Conservation (phyloP, 2,329 filamentous ascomycete genomes). For the Alternaria solani region DNA sequence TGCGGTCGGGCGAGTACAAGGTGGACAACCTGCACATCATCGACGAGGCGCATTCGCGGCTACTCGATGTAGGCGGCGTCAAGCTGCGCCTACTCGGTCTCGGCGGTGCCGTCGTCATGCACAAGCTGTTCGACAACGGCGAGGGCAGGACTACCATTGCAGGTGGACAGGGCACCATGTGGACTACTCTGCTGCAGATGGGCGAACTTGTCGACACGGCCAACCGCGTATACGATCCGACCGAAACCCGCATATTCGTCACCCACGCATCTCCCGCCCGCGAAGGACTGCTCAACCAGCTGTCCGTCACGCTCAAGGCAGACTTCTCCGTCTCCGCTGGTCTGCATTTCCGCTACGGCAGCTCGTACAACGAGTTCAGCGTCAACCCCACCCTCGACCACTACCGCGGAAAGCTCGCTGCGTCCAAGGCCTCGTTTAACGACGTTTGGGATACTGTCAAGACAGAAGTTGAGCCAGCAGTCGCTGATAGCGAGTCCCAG, state of each 20-base stretch:
- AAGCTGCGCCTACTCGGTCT: constrained; percentile 94
- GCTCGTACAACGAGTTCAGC: constrained; percentile 99
- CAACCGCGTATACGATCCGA: constrained; percentile 97
- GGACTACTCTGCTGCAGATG: constrained; percentile 98
- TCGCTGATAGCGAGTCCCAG: constrained; percentile 91
- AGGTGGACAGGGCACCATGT: constrained; percentile 98
- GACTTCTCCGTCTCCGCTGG: constrained; percentile 98
- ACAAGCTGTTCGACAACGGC: constrained; percentile 99
- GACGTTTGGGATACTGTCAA: constrained; percentile 99
- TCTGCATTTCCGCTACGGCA: constrained; percentile 97
- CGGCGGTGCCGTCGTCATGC: constrained; percentile 97
- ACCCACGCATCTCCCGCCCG: constrained; percentile 96
- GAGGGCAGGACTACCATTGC: constrained; percentile 98
- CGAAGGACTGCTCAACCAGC: constrained; percentile 95
- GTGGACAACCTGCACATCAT: constrained; percentile 97
- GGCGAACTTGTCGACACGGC: constrained; percentile 97
- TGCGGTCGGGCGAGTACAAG: constrained; percentile 97
- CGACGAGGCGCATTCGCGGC: constrained; percentile 94
- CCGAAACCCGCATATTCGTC: constrained; percentile 94
- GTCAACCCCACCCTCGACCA: constrained; percentile 98
- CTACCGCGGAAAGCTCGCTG: constrained; percentile 96
- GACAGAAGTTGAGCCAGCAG: constrained; percentile 91
- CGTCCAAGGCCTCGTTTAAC: constrained; percentile 97
- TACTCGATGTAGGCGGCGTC: constrained; percentile 92
- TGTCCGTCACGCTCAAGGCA: constrained; percentile 95